phyloP scores from a whole-genome alignment of 768 basidiomycete species.

The Mycena haematopus region DNA sequence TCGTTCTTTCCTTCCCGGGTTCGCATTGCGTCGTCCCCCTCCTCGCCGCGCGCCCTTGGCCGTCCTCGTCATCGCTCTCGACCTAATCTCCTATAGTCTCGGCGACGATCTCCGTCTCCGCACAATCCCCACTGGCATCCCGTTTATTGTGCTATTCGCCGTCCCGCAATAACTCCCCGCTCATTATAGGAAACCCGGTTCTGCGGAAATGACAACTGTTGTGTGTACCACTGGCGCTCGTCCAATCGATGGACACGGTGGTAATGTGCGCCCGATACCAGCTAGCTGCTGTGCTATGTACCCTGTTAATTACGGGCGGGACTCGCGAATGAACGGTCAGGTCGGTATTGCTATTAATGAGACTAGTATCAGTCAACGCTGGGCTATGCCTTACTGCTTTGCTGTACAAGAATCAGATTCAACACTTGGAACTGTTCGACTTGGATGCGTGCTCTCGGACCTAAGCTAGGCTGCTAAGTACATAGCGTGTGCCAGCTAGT shows the following conservation, averaged over 20 bases:
- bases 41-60: background rate
- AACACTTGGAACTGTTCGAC: slow-evolving; percentile 8
- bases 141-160: background rate
- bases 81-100: slow-evolving; percentile 2
- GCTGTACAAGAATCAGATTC: slow-evolving; percentile 1
- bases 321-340: background rate
- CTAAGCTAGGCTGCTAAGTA: background rate
- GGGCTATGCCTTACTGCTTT: background rate
- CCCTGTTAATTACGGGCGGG: background rate
- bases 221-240: background rate
- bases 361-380: slow-evolving; percentile 4
- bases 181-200: slow-evolving; percentile 1
- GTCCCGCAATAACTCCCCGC: slow-evolving; percentile 9
- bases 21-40: background rate
- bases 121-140: slow-evolving; percentile 1
- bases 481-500: background rate
- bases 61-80: background rate
- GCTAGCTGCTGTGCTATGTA: background rate
- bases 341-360: slow-evolving; percentile 8
- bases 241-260: slow-evolving; percentile 13
- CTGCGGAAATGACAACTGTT: slow-evolving; percentile 20
- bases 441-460: background rate
- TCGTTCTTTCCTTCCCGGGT: background rate
- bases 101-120: background rate
- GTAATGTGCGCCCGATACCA: slow-evolving; percentile 13